Conservation (phyloP, 1,139 yeast genomes). For the Debaryomyces sp. region DNA sequence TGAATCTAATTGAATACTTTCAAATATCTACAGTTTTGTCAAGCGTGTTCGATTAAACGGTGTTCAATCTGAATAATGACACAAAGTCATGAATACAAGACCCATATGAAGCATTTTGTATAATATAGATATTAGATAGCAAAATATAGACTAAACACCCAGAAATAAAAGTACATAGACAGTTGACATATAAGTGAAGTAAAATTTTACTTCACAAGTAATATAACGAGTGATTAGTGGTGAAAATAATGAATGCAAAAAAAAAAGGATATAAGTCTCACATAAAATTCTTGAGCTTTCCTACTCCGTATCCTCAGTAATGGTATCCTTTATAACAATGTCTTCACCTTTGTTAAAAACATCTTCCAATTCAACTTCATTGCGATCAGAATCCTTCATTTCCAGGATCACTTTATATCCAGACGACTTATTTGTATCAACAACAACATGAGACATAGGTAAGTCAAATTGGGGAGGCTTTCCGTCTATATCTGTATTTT, state of each 20-base stretch:
- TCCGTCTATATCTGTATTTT: background rate
- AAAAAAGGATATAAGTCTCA: background rate
- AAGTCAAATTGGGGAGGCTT: background rate
- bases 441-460: background rate
- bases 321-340: background rate
- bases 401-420: background rate
- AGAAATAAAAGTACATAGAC: background rate
- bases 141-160: background rate
- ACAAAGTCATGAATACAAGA: background rate
- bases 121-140: constrained; percentile 1
- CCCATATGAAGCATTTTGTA: background rate
- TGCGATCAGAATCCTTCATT: background rate
- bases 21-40: background rate
- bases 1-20: background rate
- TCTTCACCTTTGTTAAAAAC: constrained; percentile 3
- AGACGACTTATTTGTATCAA: background rate
- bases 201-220: background rate
- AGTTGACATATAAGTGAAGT: background rate
- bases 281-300: background rate
- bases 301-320: background rate
- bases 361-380: constrained; percentile 2
- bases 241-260: background rate
- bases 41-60: constrained; percentile 4
- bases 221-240: background rate
- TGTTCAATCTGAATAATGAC: background rate